Evolutionary conservation across 345 rosid species (phyloP).

Genomic region (Carallia pectinifolia): DNA sequence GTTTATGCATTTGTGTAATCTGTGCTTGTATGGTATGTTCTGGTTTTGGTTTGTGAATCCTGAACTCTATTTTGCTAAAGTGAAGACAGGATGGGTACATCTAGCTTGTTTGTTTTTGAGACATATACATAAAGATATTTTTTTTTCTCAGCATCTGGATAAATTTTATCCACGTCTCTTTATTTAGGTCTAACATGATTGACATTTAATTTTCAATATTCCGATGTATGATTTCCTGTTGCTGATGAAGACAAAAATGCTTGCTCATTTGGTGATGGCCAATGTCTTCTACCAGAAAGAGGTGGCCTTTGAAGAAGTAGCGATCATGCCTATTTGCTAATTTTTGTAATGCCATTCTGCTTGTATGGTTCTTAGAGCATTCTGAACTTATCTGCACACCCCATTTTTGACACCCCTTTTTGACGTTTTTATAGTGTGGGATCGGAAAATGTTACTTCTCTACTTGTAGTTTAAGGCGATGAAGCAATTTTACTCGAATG

Average conservation of each 20-base stretch:
- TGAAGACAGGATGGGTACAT: too few relatives aligned
- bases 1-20: neutral
- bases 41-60: too few relatives aligned
- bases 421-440: neutral
- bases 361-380: conserved; percentile 8
- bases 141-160: too few relatives aligned
- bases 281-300: neutral
- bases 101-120: too few relatives aligned
- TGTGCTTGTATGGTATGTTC: too few relatives aligned
- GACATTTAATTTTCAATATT: neutral
- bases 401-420: neutral
- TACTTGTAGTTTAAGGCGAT: conserved; percentile 9
- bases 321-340: neutral
- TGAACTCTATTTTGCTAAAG: too few relatives aligned
- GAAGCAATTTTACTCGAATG: neutral
- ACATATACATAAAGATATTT: too few relatives aligned
- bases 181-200: too few relatives aligned
- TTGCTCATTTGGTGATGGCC: neutral
- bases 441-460: neutral
- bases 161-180: too few relatives aligned
- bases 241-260: conserved; percentile 41
- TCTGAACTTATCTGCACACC: neutral
- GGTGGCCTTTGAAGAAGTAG: conserved; percentile 13
- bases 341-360: neutral
- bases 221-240: neutral